Conservation (phyloP, 345 rosid species). For the Eucalyptus curtisii region DNA sequence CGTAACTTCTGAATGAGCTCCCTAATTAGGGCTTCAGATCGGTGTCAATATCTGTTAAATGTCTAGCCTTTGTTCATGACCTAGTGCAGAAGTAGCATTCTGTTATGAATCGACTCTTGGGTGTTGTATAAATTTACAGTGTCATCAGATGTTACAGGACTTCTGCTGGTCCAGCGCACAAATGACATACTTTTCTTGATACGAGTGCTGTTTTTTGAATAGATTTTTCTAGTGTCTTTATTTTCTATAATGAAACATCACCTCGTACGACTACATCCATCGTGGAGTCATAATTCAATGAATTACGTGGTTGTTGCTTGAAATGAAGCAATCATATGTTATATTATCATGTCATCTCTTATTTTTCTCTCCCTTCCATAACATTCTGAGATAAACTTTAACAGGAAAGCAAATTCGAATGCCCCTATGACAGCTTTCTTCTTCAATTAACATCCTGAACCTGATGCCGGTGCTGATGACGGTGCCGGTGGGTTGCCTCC, state of each 20-base stretch:
- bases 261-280: background rate
- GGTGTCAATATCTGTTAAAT: background rate
- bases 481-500: background rate
- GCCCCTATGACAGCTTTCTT: background rate
- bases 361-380: background rate
- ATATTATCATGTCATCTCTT: background rate
- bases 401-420: background rate
- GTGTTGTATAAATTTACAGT: background rate
- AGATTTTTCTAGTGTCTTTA: background rate
- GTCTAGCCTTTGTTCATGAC: background rate
- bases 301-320: background rate
- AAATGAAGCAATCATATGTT: background rate
- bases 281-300: background rate
- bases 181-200: background rate
- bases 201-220: background rate
- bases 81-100: background rate
- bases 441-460: background rate
- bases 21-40: background rate
- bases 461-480: background rate
- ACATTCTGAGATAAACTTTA: background rate
- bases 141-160: background rate
- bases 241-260: background rate
- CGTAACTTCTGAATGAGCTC: background rate
- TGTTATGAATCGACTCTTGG: background rate
- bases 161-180: background rate